These are phyloP conservation scores for Brassica cretica DNA, from an alignment of 345 rosid genomes.

Conservation along the genomic window DNA sequence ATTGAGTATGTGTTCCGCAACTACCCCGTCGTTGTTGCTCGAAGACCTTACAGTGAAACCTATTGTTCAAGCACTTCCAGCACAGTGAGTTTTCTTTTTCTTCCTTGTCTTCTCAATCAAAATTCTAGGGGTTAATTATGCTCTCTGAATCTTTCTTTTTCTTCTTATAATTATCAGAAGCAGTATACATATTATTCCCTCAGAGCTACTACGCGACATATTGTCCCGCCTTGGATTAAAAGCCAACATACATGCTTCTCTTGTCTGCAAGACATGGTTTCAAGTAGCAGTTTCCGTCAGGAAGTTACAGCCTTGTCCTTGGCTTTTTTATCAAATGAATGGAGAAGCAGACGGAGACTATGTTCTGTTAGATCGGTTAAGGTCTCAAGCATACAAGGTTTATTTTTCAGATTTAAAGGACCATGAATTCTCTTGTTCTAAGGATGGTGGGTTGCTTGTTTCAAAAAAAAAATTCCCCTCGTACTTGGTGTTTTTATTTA, in stretches of 20 bases:
- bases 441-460: conserved; percentile 17
- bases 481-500: not conserved
- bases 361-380: not conserved
- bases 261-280: conserved; percentile 16
- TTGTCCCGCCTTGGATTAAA: conserved; percentile 10
- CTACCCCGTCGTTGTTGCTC: not conserved
- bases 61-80: not conserved
- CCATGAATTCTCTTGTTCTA: not conserved
- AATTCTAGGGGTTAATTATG: not conserved
- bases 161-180: not conserved
- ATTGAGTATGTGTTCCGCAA: not conserved
- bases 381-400: not conserved
- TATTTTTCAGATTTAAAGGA: not conserved
- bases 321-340: not conserved
- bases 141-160: not conserved
- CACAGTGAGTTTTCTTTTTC: not conserved
- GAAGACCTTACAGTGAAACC: not conserved
- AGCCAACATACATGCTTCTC: not conserved
- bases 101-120: not conserved
- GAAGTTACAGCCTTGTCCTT: not conserved
- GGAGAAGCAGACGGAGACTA: not conserved
- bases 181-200: not conserved
- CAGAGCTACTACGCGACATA: not conserved
- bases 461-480: not conserved
- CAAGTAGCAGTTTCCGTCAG: conserved; percentile 2